These are phyloP conservation scores for Laguncularia racemosa DNA, from an alignment of 345 rosid genomes.

Conservation along the genomic window DNA sequence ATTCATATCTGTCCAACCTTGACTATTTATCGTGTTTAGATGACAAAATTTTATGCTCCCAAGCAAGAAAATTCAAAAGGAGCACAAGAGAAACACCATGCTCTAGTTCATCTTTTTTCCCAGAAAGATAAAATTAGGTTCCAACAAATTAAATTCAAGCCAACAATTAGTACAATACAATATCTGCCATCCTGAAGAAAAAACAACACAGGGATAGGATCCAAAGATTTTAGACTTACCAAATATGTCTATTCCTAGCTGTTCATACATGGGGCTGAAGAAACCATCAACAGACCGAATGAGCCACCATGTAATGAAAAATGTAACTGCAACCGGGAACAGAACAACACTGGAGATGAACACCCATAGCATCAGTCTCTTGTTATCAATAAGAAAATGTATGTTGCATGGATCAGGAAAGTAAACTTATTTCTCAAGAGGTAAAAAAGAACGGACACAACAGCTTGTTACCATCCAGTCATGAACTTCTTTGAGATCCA, in stretches of 20 bases:
- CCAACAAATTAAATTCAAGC: not conserved
- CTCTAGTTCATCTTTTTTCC: not conserved
- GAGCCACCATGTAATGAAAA: constrained; percentile 70
- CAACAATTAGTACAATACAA: not conserved
- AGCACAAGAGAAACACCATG: no score
- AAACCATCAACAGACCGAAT: constrained; percentile 68
- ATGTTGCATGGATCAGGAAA: not conserved
- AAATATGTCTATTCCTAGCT: constrained; percentile 52
- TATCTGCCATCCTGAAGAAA: not conserved
- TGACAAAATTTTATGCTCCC: no score
- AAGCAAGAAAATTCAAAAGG: no score
- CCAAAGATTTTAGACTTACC: constrained; percentile 25
- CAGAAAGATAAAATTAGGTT: constrained; percentile 1
- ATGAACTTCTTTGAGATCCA: constrained; percentile 73
- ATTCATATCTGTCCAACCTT: no score
- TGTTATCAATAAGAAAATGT: not conserved
- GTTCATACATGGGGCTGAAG: constrained; percentile 64
- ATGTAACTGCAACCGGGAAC: constrained; percentile 65
- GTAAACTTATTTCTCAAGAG: not conserved
- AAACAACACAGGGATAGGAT: not conserved
- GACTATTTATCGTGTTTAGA: no score
- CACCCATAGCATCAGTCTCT: constrained; percentile 16
- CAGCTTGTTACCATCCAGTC: constrained; percentile 56
- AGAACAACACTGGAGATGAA: constrained; percentile 56
- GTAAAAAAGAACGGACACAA: no score